A percentile compares a stretch with the other conserved stretches of the same genome.
Evolutionary conservation across 805 yeast genomes (phyloP).

Genomic region (Blastobotrys attinorum): DNA sequence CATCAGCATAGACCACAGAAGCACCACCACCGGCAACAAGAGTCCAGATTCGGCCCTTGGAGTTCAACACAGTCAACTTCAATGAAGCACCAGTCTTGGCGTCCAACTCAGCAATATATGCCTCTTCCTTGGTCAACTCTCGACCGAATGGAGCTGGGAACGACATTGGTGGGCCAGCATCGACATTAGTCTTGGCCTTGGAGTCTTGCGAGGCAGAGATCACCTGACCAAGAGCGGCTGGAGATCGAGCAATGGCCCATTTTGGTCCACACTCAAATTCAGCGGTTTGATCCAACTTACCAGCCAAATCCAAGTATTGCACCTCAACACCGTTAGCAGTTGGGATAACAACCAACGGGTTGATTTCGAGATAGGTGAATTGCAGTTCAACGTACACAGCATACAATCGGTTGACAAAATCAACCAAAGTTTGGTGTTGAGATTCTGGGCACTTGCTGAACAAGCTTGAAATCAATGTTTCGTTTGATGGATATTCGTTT

Average conservation of each 20-base stretch:
- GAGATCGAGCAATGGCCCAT: constrained; percentile 41
- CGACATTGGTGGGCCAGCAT: constrained; percentile 41
- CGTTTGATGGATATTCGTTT: constrained; percentile 34
- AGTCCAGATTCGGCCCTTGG: constrained; percentile 40
- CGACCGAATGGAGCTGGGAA: constrained; percentile 44
- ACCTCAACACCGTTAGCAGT: constrained; percentile 32
- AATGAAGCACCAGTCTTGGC: constrained; percentile 42
- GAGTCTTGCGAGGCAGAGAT: constrained; percentile 18
- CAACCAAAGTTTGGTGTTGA: constrained; percentile 35
- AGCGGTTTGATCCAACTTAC: constrained; percentile 41
- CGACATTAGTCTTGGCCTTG: constrained; percentile 27
- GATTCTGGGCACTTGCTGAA: constrained; percentile 33
- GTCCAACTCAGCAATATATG: constrained; percentile 40
- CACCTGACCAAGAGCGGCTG: constrained; percentile 32
- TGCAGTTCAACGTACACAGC: constrained; percentile 41
- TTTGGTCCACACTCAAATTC: constrained; percentile 43
- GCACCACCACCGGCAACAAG: constrained; percentile 44
- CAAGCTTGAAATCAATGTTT: constrained; percentile 26
- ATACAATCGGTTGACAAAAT: constrained; percentile 38
- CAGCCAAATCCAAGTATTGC: constrained; percentile 40
- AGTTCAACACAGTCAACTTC: constrained; percentile 36
- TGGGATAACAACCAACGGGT: constrained; percentile 39
- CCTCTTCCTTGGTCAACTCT: constrained; percentile 37
- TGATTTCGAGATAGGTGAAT: constrained; percentile 40
- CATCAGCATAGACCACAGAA: constrained; percentile 41